Evolutionary conservation across 2,329 filamentous ascomycete genomes (phyloP).

Genomic region (Sporothrix pallida): DNA sequence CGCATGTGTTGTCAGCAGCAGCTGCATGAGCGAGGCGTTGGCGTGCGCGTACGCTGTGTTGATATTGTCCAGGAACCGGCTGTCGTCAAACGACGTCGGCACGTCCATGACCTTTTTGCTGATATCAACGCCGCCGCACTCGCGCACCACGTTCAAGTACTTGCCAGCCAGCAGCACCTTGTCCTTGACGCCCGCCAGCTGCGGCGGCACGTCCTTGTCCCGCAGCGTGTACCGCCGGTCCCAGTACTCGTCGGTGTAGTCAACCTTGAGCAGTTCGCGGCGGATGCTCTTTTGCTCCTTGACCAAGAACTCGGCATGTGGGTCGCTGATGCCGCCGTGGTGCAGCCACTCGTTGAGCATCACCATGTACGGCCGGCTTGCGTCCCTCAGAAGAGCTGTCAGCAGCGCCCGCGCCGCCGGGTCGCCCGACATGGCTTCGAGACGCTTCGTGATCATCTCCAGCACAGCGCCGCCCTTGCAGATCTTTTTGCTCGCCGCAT

Average conservation of each 20-base stretch:
- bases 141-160: constrained; percentile 95
- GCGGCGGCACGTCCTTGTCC: constrained; percentile 87
- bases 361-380: constrained; percentile 91
- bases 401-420: constrained; percentile 83
- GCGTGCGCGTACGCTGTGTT: constrained; percentile 94
- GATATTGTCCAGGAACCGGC: constrained; percentile 91
- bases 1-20: constrained; percentile 90
- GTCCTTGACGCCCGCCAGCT: constrained; percentile 87
- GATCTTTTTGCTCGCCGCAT: constrained; percentile 84
- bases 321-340: constrained; percentile 92
- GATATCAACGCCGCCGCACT: constrained; percentile 94
- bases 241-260: constrained; percentile 99
- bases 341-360: constrained; percentile 99
- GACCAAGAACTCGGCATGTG: constrained; percentile 90
- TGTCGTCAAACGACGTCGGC: constrained; percentile 91
- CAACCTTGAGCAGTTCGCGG: constrained; percentile 86
- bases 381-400: constrained; percentile 81
- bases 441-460: constrained; percentile 79
- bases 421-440: constrained; percentile 92
- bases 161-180: constrained; percentile 96
- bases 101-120: constrained; percentile 86
- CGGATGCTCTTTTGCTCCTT: constrained; percentile 96
- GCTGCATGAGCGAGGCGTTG: constrained; percentile 88
- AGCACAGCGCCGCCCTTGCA: constrained; percentile 98
- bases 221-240: constrained; percentile 95